Evolutionary conservation across 2,329 filamentous ascomycete species (phyloP).

Genomic region (Tolypocladium inflatum): DNA sequence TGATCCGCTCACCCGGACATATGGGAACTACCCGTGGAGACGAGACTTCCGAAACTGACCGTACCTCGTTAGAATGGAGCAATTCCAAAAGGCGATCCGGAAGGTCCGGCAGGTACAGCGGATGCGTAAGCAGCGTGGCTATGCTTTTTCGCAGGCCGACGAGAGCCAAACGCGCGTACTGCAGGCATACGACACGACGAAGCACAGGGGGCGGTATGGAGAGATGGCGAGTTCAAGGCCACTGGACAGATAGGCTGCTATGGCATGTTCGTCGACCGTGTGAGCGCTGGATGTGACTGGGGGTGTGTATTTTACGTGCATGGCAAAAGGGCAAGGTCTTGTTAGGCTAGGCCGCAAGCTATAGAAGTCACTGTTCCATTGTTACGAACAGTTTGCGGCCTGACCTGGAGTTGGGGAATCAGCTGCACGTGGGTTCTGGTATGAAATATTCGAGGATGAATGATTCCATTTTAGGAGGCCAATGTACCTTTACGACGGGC

Average conservation of each 20-base stretch:
- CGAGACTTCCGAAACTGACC: neutral
- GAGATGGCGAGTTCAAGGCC: conserved; percentile 65
- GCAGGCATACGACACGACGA: conserved; percentile 96
- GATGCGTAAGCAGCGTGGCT: conserved; percentile 98
- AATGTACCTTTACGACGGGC: neutral
- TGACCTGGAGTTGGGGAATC: neutral
- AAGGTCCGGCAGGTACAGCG: conserved; percentile 97
- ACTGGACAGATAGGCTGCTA: conserved; percentile 10
- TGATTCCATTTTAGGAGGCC: neutral
- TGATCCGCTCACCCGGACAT: neutral
- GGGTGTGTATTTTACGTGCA: neutral
- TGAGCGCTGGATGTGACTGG: neutral
- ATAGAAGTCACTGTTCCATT: neutral
- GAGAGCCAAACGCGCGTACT: conserved; percentile 91
- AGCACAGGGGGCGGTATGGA: conserved; percentile 81
- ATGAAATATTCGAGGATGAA: neutral
- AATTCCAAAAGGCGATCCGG: conserved; percentile 98
- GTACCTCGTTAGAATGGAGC: conserved; percentile 67
- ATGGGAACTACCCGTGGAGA: neutral
- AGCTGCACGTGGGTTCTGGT: neutral
- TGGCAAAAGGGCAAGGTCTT: neutral
- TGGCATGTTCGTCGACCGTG: neutral
- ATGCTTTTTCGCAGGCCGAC: conserved; percentile 95
- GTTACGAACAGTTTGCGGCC: neutral
- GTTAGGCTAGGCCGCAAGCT: neutral